Evolutionary conservation across 768 basidiomycete genomes (phyloP), one percentile per base, ranked within the genome.

Genomic region (Boletus barrowsii): DNA sequence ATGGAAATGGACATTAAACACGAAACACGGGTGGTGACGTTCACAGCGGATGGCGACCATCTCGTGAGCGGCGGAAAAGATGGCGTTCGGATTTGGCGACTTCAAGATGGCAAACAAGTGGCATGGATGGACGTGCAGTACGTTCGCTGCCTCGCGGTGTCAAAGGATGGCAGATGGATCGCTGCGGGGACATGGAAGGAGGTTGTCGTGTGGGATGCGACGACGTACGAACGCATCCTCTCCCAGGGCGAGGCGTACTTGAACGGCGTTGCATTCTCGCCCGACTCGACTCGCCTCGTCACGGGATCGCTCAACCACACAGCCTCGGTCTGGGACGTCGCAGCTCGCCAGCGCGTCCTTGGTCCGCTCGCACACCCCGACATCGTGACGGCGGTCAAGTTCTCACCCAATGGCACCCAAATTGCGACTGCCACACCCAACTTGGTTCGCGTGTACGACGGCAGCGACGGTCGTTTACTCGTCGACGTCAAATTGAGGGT

Each of bases 221-320:
- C 10, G 36, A 52, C 51, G 9, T 46, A 39, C 37, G 37, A 18
- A 18, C 10, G 1, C 10, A 20, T 45, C 15, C 45, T 52, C 2
- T 3, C 14, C 1, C 18, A 35, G 11, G 11, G 14, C 11, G 42
- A 43, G 10, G 17, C 42, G 42, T 44, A 29, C n/a, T 9, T 44
- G 29, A 44, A 36, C 20, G 47, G 22, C 0, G 52, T 57, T 13
- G 53, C 54, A 24, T 54, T 54, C 30, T 57, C 56, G 5, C 53
- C 48, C 13, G 47, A 57, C 37, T 49, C 42, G 26, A 45, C 35
- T 13, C 37, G 18, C 2, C 42, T 56, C 36, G 29, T 53, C 26
- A 22, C 15, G 1, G 51, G 29, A 7, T 53, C 35, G 6, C 42
- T 43, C 24, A 11, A 15, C 3, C 24, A 36, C 10, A 37, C 26